A percentile compares a stretch with the other conserved stretches of the same genome.
Evolutionary conservation across 2,329 filamentous ascomycete genomes (phyloP).

Genomic region (Saccharata proteae): DNA sequence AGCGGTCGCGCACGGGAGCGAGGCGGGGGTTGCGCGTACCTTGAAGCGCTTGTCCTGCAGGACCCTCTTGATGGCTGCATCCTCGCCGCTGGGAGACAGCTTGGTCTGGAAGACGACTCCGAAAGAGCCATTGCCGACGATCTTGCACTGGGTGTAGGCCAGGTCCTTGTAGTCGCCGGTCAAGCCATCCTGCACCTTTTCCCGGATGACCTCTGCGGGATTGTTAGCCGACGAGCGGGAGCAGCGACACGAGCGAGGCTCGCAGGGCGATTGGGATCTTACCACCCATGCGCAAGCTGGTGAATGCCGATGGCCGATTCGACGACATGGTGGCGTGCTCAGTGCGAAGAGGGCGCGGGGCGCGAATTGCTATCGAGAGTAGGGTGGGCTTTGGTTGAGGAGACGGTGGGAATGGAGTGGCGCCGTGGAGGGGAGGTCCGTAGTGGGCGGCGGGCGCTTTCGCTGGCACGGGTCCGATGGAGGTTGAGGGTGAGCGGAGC

Average conservation of each 20-base stretch:
- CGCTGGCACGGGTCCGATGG: constrained; percentile 12
- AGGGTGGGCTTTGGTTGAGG: constrained; percentile 31
- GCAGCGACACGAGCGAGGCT: constrained; percentile 13
- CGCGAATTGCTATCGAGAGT: constrained; percentile 29
- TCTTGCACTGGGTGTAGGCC: constrained; percentile 98
- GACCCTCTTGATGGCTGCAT: constrained; percentile 97
- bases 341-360: constrained; percentile 10
- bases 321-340: constrained; percentile 58
- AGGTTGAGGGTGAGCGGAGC: constrained; percentile 1
- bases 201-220: constrained; percentile 77
- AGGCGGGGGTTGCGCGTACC: constrained; percentile 41
- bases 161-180: constrained; percentile 94
- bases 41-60: constrained; percentile 99
- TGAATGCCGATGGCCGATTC: constrained; percentile 83
- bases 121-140: constrained; percentile 97
- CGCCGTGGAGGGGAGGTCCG: constrained; percentile 36
- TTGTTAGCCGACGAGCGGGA: constrained; percentile 20
- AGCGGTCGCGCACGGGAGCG: constrained; percentile 7
- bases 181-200: constrained; percentile 96
- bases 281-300: constrained; percentile 92
- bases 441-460: constrained; percentile 35
- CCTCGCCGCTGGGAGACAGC: constrained; percentile 91
- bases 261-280: constrained; percentile 33
- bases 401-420: constrained; percentile 31
- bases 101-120: constrained; percentile 99